Conservation (phyloP, 2,329 filamentous ascomycete species). For the Alternaria sp. region DNA sequence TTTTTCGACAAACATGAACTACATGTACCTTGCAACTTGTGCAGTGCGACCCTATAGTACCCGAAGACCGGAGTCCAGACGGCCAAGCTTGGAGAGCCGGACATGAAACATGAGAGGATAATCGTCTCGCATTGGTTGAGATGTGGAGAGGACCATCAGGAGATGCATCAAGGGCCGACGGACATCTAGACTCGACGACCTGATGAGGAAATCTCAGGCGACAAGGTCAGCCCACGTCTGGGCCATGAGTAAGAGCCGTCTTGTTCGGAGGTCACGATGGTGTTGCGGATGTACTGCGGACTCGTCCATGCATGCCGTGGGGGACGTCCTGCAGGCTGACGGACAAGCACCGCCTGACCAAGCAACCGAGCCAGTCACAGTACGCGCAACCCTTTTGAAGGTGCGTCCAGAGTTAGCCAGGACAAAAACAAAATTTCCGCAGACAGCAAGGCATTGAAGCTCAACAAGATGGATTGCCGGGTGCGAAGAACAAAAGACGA, state of each 20-base stretch:
- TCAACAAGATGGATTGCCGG: slow-evolving; percentile 4
- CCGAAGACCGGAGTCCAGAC: background rate
- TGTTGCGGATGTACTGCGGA: slow-evolving; percentile 3
- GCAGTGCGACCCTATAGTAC: background rate
- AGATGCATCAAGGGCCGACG: background rate
- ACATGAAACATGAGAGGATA: background rate
- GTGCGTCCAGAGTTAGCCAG: slow-evolving; percentile 12
- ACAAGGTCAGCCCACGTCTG: slow-evolving; percentile 1
- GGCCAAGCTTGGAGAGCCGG: slow-evolving; percentile 16
- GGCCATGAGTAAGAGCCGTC: background rate
- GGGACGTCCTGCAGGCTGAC: slow-evolving; percentile 14
- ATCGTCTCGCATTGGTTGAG: background rate
- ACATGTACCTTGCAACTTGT: background rate
- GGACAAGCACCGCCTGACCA: slow-evolving; percentile 20
- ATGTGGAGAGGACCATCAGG: background rate
- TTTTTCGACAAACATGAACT: background rate
- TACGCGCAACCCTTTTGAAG: slow-evolving; percentile 8
- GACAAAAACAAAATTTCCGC: slow-evolving; percentile 12
- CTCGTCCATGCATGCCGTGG: background rate
- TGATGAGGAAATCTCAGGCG: slow-evolving; percentile 5
- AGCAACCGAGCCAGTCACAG: slow-evolving; percentile 30
- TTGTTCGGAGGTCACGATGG: slow-evolving; percentile 13
- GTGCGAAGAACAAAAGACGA: background rate
- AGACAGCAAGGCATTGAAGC: slow-evolving; percentile 23
- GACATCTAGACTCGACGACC: background rate